Evolutionary conservation across 1,139 yeast species (phyloP), one percentile per base, ranked within the genome.

Genomic region (Ogataea hybrid): DNA sequence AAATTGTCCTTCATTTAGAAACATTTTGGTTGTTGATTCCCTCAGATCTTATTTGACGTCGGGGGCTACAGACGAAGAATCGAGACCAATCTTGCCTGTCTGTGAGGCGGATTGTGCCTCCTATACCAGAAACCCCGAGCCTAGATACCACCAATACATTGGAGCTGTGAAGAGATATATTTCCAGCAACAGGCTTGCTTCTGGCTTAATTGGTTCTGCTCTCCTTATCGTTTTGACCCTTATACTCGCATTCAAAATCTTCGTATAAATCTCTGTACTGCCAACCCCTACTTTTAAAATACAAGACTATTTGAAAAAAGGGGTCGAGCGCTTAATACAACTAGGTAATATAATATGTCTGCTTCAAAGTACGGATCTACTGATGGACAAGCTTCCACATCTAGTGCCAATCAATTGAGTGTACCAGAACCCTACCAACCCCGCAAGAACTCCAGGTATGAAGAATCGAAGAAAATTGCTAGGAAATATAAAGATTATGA

Each of bases 11-110:
- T 35, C 44, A 11, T 41, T 44, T 31, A 41, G 41, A 32, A 44
- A 41, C 25, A 37, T 40, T 12, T 21, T 28, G 12, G 37, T 41
- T 18, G 47, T 44, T 9, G 43, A 44, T 6, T 44, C 47, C 6
- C 23, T 44, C 20, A 37, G 47, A 30, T 44, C 47, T 3, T 44
- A 44, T 23, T 21, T 44, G 15, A 39, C 47, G 12, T 35, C 44
- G 2, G 44, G 42, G 9, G 40, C 41, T 16, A 44, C 37, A 6
- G 47, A 41, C 15, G 47, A 40, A 6, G 44, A 41, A 16, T 22
- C 35, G 2, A 37, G 47, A 30, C 42, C 44, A 2, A 37, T 44
- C 17, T 25, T 44, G 16, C 47, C 47, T 9, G 23, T 44, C 8
- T 37, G 44, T 16, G 43, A 41, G 11, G 35, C 42, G 3, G 44